A percentile compares a stretch with the other conserved stretches of the same genome.
Conservation (phyloP, 306 rosid genomes). For the Argentina anserina region DNA sequence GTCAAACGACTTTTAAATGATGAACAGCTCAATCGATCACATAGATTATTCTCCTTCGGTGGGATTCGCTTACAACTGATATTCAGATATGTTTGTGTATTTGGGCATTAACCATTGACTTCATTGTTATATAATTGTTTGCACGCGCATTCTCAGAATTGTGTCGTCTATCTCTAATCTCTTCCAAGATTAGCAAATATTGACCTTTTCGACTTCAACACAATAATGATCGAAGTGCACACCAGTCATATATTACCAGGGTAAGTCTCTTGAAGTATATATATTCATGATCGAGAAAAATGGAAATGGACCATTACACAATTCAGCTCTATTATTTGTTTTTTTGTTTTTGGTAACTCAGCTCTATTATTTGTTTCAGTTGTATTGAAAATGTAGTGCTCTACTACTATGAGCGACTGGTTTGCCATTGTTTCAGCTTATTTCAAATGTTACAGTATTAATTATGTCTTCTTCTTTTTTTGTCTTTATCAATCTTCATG, state of each 20-base stretch:
- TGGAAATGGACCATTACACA: background rate
- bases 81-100: background rate
- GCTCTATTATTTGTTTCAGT: background rate
- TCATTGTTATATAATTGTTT: background rate
- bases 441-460: too few species aligned
- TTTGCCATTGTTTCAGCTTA: background rate
- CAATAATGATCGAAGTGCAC: background rate
- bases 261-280: background rate
- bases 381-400: background rate
- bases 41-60: constrained; percentile 4
- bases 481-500: too few species aligned
- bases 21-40: constrained; percentile 10
- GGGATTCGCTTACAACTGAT: constrained; percentile 1
- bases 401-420: background rate
- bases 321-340: background rate
- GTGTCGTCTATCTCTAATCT: too few species aligned
- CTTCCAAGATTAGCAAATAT: background rate
- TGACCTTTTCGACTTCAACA: background rate
- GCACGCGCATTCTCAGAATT: background rate
- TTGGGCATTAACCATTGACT: background rate
- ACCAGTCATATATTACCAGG: background rate
- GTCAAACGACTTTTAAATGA: constrained; percentile 2
- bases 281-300: background rate
- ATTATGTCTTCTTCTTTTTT: too few species aligned
- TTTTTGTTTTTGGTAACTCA: too few species aligned